Percentiles rank a stretch among this genome's conserved stretches.
These are phyloP conservation scores for Alternaria infectoria DNA, from an alignment of 2,329 filamentous ascomycete species.

Conservation along the genomic window DNA sequence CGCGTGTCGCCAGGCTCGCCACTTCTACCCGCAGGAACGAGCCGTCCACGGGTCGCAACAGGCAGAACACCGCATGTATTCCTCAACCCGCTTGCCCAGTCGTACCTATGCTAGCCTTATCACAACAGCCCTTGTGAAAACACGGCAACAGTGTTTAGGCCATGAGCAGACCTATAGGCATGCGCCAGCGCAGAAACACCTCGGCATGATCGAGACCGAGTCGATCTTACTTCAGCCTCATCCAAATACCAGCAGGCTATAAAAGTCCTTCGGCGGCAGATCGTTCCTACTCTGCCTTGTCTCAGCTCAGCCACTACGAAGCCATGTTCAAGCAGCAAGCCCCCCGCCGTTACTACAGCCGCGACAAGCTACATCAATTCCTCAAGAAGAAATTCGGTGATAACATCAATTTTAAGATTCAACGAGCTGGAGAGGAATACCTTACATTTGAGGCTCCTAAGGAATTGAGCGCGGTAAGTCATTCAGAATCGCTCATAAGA, in stretches of 20 bases:
- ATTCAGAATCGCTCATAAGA: background rate
- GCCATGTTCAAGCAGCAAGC: background rate
- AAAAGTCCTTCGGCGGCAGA: background rate
- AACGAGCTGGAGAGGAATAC: background rate
- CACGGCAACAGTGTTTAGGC: no score
- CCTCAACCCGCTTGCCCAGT: no score
- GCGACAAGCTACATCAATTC: background rate
- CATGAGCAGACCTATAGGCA: background rate
- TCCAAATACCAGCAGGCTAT: background rate
- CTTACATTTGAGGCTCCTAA: background rate
- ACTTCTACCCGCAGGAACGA: background rate
- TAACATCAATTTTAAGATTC: background rate
- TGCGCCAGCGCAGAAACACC: background rate
- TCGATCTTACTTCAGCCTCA: background rate
- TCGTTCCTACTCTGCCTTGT: background rate
- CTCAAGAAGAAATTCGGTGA: background rate
- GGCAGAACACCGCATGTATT: background rate
- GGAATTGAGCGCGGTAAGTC: background rate
- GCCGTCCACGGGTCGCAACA: background rate
- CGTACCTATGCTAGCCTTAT: accelerated
- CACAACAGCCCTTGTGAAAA: no score
- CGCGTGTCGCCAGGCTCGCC: no score
- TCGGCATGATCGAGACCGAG: background rate
- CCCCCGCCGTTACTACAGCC: background rate
- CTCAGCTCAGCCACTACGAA: background rate